Conservation (phyloP, 2,329 filamentous ascomycete genomes). For the Claviceps africana region DNA sequence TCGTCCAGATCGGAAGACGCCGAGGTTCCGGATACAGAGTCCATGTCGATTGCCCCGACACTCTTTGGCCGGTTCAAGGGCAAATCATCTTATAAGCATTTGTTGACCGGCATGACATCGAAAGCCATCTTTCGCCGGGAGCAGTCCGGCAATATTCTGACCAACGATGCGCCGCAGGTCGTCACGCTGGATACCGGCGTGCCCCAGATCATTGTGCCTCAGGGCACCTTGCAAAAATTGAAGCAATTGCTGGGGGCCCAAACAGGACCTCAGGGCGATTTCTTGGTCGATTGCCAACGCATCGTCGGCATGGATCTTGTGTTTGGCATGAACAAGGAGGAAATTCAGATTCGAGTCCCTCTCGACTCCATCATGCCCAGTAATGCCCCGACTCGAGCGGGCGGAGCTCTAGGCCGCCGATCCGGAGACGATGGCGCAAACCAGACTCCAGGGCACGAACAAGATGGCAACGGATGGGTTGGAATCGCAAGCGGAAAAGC, state of each 20-base stretch:
- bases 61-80: too few relatives aligned
- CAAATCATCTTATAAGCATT: not conserved
- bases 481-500: too few relatives aligned
- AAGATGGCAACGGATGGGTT: too few relatives aligned
- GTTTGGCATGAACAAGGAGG: constrained; percentile 3
- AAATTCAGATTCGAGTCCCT: not conserved
- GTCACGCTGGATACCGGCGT: not conserved
- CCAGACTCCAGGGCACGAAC: too few relatives aligned
- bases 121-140: not conserved
- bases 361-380: not conserved
- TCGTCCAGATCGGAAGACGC: not conserved
- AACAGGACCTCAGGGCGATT: not conserved
- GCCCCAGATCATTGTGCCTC: not conserved
- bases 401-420: too few relatives aligned
- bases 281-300: not conserved
- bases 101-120: not conserved
- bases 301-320: not conserved
- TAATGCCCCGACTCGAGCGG: too few relatives aligned
- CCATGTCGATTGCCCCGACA: too few relatives aligned
- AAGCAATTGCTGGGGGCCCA: not conserved
- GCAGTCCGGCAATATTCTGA: not conserved
- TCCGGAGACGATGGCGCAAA: too few relatives aligned
- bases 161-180: not conserved
- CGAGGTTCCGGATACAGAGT: too few relatives aligned
- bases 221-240: not conserved